Base-by-base conservation (phyloP, 2,329 filamentous ascomycete species). In the Leptographium lundbergii region DNA sequence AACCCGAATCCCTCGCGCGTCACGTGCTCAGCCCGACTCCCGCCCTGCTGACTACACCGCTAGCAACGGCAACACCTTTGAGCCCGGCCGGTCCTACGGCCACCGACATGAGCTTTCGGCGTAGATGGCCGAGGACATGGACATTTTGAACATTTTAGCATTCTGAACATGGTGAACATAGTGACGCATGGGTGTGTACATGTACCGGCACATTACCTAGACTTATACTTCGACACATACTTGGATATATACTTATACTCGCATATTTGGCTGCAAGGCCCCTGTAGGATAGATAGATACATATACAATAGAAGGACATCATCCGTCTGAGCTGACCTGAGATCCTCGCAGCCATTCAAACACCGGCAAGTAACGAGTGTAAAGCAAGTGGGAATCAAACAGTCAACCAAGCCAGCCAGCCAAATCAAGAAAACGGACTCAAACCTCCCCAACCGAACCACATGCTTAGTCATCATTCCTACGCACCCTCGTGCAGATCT, bases 401-500 rank as follows among this genome's bases (percentile, higher is more conserved):
- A 36, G 17, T 22, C 11, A 4, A n/a, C 9, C 32, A 34, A 29
- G 7, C 27, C 27, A 4, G 27, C 27, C n/a, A n/a, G n/a, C n/a
- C n/a, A n/a, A 29, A 29, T 7, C 27, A 29, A 29, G 4, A 29
- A 4, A 29, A 34, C 32, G 6, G 9, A 10, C 32, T 9, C 7
- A 34, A 34, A 7, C 32, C 6, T 2, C 10, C 32, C 32, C 32
- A 34, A 2, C 27, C 27, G 27, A 48, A n/a, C n/a, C n/a, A n/a
- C n/a, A n/a, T 32, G 19, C 17, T 45, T 45, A 45, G 42, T 45
- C 42, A 45, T 3, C 29, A 34, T 3, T 1, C 14, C n/a, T 25
- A 48, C 3, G 19, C 34, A 29, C 11, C 42, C 27, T 62, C 65
- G 57, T 71, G 68, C 54, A 81, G 69, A 54, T 76, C 74, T 71